Evolutionary conservation across 2,329 filamentous ascomycete genomes (phyloP), one percentile per base, ranked within the genome.

Genomic region (Neonectria coccinea): DNA sequence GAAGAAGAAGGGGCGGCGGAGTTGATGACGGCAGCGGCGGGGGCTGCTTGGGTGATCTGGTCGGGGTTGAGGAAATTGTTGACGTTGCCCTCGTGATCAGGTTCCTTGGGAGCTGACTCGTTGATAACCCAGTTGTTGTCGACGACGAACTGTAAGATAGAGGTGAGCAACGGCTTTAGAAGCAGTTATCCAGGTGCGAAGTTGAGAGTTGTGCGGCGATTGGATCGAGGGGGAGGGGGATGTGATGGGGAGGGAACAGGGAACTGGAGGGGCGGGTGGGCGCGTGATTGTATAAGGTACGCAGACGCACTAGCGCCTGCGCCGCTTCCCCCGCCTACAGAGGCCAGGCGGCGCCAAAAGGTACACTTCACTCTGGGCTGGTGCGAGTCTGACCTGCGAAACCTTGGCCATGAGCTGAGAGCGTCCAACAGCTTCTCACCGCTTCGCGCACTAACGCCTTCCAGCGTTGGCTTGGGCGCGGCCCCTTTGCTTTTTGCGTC

Each of bases 81-180:
- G 74, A 94, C 85, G 86, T 95, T 97, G 75, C 92, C 91, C 75
- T 89, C 85, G 70, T 87, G 86, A 84, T 97, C 95, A 75, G 89
- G 88, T 82, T 97, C 94, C 81, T 91, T 90, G 64, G 92, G 92
- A 45, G 90, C 91, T 64, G 89, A 89, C 73, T 90, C 88, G 80
- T 97, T 94, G 78, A 90, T 92, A 55, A 89, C 89, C 96, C 96
- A 99, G 73, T 87, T 88, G 72, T 92, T 93, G 86, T 99, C 93
- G 71, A 97, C 95, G 74, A 99, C 92, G 79, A 97, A 99, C 95
- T 97, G 78, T 59, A 52, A 25, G 45, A 70, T 54, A 45, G 64
- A 65, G 45, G 71, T 77, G 70, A 76, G 73, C 61, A 62, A 71
- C 44, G 45, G 52, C 29, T 56, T 64, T 61, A 48, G 5, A 5